These are phyloP conservation scores for Violaceomyces palustris DNA, from an alignment of 1,284 basidiomycete genomes.

Conservation along the genomic window DNA sequence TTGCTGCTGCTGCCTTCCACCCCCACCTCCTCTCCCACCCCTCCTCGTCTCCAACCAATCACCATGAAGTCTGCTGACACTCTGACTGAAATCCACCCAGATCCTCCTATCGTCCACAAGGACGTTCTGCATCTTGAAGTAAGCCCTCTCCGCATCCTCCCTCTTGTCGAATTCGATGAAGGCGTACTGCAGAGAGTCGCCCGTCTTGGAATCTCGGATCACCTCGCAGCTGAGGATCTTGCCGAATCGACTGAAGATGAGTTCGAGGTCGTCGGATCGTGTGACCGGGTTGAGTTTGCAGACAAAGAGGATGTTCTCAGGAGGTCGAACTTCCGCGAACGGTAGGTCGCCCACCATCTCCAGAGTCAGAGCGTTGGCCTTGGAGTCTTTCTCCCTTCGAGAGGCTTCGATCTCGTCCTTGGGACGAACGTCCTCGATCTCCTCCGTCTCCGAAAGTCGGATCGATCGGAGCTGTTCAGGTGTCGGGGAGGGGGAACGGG, in stretches of 20 bases:
- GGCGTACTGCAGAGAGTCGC: conserved; percentile 93
- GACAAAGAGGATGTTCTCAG: conserved; percentile 96
- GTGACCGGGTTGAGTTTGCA: conserved; percentile 97
- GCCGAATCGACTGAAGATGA: conserved; percentile 95
- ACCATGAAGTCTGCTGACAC: conserved; percentile 65
- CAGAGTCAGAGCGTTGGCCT: conserved; percentile 86
- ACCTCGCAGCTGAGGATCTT: conserved; percentile 95
- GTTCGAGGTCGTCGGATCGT: conserved; percentile 87
- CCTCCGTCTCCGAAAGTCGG: conserved; percentile 68
- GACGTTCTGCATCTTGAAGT: conserved; percentile 99
- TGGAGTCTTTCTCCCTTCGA: conserved; percentile 76
- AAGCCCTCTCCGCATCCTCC: conserved; percentile 87
- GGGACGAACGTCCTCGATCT: conserved; percentile 57
- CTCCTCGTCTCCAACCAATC: conserved; percentile 53
- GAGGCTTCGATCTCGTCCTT: conserved; percentile 76
- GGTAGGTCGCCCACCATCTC: conserved; percentile 99
- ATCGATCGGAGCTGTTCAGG: conserved; percentile 50
- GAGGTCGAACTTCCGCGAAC: conserved; percentile 93
- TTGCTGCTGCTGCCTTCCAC: conserved; percentile 20
- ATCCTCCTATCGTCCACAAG: conserved; percentile 97
- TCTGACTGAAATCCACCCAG: conserved; percentile 86
- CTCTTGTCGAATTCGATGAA: conserved; percentile 96
- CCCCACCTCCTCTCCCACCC: conserved; percentile 34
- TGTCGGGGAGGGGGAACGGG: conserved; percentile 65
- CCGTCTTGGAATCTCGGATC: conserved; percentile 88